phyloP scores from a whole-genome alignment of 495 filamentous ascomycete species.

The Aspergillus leporis region DNA sequence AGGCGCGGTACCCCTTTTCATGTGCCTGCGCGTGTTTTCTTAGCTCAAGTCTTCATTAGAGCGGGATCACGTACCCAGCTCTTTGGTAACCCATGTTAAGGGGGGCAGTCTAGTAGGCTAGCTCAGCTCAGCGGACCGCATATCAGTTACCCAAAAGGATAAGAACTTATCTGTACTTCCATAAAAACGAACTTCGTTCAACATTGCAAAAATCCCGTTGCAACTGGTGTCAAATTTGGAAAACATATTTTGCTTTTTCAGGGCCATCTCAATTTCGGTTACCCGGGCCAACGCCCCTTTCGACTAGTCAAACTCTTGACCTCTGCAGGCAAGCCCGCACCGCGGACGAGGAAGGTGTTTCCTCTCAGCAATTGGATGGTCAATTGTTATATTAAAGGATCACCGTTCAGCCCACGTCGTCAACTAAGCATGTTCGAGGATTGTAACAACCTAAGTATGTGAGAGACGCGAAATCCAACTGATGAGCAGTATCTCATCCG shows the following conservation, averaged over 20 bases:
- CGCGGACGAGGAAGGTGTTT: neutral
- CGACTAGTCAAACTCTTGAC: slow-evolving; percentile 1
- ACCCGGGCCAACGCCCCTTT: slow-evolving; percentile 1
- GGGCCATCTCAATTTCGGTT: neutral
- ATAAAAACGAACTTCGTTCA: neutral
- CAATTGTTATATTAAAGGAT: slow-evolving; percentile 14
- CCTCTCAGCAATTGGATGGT: neutral
- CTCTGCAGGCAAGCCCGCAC: neutral
- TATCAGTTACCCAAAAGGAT: neutral
- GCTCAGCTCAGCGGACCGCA: slow-evolving; percentile 5
- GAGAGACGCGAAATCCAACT: neutral
- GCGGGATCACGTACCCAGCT: slow-evolving; percentile 9
- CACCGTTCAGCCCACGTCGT: neutral
- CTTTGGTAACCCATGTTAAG: slow-evolving; percentile 20
- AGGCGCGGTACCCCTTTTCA: neutral
- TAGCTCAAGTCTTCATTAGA: neutral
- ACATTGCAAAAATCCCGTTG: neutral
- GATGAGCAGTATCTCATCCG: neutral
- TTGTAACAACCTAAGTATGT: neutral
- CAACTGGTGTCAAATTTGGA: neutral
- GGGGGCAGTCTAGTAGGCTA: slow-evolving; percentile 8
- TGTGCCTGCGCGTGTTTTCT: neutral
- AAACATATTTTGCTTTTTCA: slow-evolving; percentile 6
- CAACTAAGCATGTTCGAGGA: slow-evolving; percentile 9
- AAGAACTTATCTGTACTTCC: neutral